Conservation (phyloP, 352 stramenopile genomes). For the Pythium myriotylum region DNA sequence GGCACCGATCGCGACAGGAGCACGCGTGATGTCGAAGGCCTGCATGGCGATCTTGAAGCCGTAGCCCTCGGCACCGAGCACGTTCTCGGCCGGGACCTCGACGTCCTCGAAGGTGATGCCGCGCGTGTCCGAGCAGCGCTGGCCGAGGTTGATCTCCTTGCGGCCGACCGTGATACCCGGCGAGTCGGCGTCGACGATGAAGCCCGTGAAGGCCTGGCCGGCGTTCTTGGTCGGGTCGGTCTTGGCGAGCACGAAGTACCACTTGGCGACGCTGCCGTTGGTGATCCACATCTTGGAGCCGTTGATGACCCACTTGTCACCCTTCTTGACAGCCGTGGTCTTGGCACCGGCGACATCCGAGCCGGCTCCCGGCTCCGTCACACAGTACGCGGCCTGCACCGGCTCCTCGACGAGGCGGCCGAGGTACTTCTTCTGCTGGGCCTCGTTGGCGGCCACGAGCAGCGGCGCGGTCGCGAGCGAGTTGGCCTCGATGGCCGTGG, state of each 20-base stretch:
- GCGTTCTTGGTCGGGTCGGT: constrained; percentile 75
- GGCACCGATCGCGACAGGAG: constrained; percentile 85
- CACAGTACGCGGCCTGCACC: constrained; percentile 85
- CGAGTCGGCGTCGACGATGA: constrained; percentile 88
- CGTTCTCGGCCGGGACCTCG: constrained; percentile 85
- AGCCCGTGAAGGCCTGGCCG: constrained; percentile 87
- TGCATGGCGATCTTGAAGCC: constrained; percentile 94
- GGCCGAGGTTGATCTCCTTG: constrained; percentile 92
- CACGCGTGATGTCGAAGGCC: constrained; percentile 91
- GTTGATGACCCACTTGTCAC: constrained; percentile 93
- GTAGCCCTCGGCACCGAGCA: constrained; percentile 84
- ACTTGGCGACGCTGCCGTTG: constrained; percentile 90
- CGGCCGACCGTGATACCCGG: constrained; percentile 85
- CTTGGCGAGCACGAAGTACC: constrained; percentile 92
- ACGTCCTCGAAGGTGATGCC: constrained; percentile 93
- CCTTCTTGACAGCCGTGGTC: constrained; percentile 92
- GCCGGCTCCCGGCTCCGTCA: constrained; percentile 90
- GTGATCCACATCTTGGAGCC: constrained; percentile 95
- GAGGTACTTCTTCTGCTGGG: constrained; percentile 88
- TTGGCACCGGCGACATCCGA: constrained; percentile 89
- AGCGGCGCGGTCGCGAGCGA: constrained; percentile 78
- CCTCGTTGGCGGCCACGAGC: constrained; percentile 80
- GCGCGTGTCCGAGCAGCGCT: constrained; percentile 90
- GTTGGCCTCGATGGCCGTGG: constrained; percentile 92
- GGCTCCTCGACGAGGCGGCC: constrained; percentile 81